Percentiles rank a stretch among this genome's conserved stretches.
Conservation (phyloP, 345 rosid genomes). For the Citrus reticulata region DNA sequence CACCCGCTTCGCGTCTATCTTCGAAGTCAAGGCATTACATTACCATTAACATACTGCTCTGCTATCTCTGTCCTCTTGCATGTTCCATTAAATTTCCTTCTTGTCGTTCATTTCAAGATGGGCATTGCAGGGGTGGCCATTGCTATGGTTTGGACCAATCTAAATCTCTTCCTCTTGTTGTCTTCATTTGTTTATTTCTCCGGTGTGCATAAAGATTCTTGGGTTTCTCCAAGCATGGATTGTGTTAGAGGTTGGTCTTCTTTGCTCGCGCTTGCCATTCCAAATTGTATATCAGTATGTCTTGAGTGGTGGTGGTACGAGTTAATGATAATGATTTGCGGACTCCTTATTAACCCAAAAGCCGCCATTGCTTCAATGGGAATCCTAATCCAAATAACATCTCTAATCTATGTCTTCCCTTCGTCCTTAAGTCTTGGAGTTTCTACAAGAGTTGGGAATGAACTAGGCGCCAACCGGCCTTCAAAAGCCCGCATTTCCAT, state of each 20-base stretch:
- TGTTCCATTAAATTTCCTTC: conserved; percentile 71
- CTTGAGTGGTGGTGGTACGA: conserved; percentile 99
- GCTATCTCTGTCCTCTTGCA: conserved; percentile 83
- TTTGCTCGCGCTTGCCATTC: conserved; percentile 77
- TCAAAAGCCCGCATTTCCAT: conserved; percentile 69
- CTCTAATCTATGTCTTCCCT: conserved; percentile 88
- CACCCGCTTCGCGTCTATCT: conserved; percentile 91
- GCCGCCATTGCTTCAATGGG: conserved; percentile 98
- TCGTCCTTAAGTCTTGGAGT: conserved; percentile 89
- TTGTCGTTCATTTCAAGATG: conserved; percentile 70
- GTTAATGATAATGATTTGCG: conserved; percentile 87
- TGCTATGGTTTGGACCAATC: conserved; percentile 86
- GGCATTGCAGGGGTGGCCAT: conserved; percentile 88
- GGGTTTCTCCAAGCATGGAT: conserved; percentile 77
- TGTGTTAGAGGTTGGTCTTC: conserved; percentile 86
- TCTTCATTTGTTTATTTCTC: conserved; percentile 69
- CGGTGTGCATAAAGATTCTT: conserved; percentile 63
- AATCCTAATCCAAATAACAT: conserved; percentile 85
- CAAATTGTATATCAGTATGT: conserved; percentile 89
- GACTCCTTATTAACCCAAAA: conserved; percentile 74
- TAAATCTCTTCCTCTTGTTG: conserved; percentile 68
- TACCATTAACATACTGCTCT: conserved; percentile 85
- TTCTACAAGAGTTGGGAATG: conserved; percentile 86
- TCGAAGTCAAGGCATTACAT: conserved; percentile 78
- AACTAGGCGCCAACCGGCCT: conserved; percentile 85